Percentiles rank a stretch among this genome's conserved stretches.
phyloP scores from a whole-genome alignment of 1,284 basidiomycete genomes.

The Garcileccinum viscosum region DNA sequence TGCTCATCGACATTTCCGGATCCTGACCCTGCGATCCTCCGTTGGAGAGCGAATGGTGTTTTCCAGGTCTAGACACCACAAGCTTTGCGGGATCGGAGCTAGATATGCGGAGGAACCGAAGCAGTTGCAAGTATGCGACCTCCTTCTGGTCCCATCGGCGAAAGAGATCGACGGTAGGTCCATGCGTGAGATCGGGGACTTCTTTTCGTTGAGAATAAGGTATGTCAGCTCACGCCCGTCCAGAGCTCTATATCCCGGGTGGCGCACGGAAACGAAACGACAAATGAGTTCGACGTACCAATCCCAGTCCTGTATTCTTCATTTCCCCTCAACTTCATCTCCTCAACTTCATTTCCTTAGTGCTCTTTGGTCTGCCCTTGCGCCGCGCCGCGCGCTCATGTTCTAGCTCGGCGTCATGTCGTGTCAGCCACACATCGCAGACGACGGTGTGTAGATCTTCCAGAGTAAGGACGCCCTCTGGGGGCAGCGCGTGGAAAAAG shows the following conservation, averaged over 20 bases:
- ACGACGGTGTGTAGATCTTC: constrained; percentile 74
- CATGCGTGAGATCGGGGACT: constrained; percentile 83
- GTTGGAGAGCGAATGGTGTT: constrained; percentile 50
- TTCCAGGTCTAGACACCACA: constrained; percentile 64
- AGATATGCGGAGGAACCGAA: constrained; percentile 78
- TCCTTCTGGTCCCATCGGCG: constrained; percentile 81
- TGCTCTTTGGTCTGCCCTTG: constrained; percentile 80
- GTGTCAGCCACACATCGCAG: constrained; percentile 73
- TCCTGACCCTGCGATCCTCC: constrained; percentile 18
- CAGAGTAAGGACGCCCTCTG: constrained; percentile 67
- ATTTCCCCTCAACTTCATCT: constrained; percentile 68
- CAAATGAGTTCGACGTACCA: constrained; percentile 55
- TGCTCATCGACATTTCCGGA: constrained; percentile 40
- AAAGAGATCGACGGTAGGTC: constrained; percentile 74
- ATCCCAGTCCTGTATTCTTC: constrained; percentile 85
- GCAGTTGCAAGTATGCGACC: constrained; percentile 73
- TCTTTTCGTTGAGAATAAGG: constrained; percentile 50
- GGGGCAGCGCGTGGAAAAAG: constrained; percentile 78
- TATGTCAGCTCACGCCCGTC: neutral
- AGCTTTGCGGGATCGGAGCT: constrained; percentile 54
- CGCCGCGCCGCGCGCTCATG: constrained; percentile 68
- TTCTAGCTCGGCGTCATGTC: constrained; percentile 74
- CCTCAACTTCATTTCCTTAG: constrained; percentile 78
- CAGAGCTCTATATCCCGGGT: neutral
- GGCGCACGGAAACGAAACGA: neutral